Base-by-base conservation (phyloP, 1,139 yeast species). In the Diutina siamensis region DNA sequence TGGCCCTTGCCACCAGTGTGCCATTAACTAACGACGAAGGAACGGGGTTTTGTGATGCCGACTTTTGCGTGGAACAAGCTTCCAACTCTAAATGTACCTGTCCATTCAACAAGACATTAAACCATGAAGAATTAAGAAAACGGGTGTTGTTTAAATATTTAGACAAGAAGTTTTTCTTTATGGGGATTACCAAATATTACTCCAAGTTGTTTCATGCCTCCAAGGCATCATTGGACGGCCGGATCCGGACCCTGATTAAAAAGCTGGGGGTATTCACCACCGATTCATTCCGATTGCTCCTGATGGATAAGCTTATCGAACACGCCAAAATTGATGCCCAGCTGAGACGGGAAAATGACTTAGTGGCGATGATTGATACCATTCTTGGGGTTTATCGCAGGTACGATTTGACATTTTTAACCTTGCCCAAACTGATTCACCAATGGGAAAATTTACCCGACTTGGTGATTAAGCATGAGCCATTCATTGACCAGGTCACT, bases 381-480 rank as follows among this genome's bases (percentile, higher is more conserved):
- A 35, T 35, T n/a, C 22, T 35, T 21, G 40, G 27, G 1, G 40
- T 35, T 12, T 35, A 35, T 10, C 40, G 40, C 15, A 27, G 40
- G 4, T 35, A 35, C 4, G 59, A 59, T 47, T 50, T 59, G 44
- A 49, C 57, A 19, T 56, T 55, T 35, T 46, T 52, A 7, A 57
- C 64, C 2, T 51, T 57, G 4, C 51, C 49, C 3, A 48, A 54
- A 21, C 46, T 53, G 1, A 49, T 55, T 21, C 51, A 50, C 27
- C 51, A 58, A 45, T 56, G 55, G 36, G 63, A 60, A 47, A 65
- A 66, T 48, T 54, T 68, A 40, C 64, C 62, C 9, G 63, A 62
- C 0, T 59, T 64, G 45, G 62, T 65, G 12, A 20, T 56, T n/a
- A 53, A 65, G 15, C 71, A 68, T 48, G 61, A 60, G 44, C 46